Evolutionary conservation across 441 rosid genomes (phyloP).

Genomic region (Populus hybrid): DNA sequence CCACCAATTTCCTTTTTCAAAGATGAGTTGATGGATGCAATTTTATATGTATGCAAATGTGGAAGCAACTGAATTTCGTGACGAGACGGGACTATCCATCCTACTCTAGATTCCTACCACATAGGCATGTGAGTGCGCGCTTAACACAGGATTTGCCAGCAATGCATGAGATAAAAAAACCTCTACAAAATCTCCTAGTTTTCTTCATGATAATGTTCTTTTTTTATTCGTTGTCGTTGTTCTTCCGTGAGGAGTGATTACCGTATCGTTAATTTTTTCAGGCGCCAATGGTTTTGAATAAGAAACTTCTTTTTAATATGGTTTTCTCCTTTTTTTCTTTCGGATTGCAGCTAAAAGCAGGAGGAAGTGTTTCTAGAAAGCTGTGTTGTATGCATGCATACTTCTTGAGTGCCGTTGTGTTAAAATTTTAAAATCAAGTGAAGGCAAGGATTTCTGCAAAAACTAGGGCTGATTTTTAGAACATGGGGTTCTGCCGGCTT

Average conservation of each 20-base stretch:
- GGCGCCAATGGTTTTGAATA: too few relatives aligned
- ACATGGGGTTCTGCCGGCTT: neutral
- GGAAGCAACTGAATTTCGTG: neutral
- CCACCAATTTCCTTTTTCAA: too few relatives aligned
- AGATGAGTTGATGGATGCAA: too few relatives aligned
- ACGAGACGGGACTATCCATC: neutral
- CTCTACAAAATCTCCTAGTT: neutral
- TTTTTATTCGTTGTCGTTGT: too few relatives aligned
- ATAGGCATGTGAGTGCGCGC: neutral
- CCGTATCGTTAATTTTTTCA: neutral
- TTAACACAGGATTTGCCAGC: neutral
- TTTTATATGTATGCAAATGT: neutral
- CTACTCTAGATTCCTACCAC: neutral
- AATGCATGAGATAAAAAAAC: neutral
- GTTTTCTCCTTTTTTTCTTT: too few relatives aligned
- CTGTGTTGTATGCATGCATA: neutral
- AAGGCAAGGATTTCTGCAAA: too few relatives aligned
- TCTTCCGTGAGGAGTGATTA: neutral
- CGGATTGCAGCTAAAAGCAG: neutral
- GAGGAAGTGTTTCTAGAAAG: neutral
- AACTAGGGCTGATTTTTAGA: too few relatives aligned
- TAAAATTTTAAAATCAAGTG: too few relatives aligned
- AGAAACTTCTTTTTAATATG: too few relatives aligned
- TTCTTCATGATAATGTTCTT: neutral
- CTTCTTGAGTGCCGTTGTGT: neutral